Evolutionary conservation across 2,329 filamentous ascomycete genomes (phyloP).

Genomic region (Calcarisporium arbuscula): DNA sequence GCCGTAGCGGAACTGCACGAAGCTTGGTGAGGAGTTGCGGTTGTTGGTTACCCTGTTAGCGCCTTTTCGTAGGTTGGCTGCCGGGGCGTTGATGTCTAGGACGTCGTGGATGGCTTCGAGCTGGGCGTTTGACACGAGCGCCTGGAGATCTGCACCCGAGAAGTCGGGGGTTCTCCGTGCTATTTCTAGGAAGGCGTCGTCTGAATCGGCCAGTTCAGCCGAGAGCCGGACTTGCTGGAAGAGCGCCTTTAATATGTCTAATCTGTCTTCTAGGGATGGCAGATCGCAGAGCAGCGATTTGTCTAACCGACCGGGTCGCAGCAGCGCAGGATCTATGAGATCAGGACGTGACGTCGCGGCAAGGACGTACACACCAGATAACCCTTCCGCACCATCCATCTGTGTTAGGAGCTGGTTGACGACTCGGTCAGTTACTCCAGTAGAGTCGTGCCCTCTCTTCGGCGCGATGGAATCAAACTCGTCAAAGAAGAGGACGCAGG

Average conservation of each 20-base stretch:
- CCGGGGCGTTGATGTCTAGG: conserved; percentile 53
- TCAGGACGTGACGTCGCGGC: conserved; percentile 92
- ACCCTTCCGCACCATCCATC: conserved; percentile 96
- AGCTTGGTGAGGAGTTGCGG: conserved; percentile 40
- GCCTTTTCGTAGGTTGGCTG: conserved; percentile 24
- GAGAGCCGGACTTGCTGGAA: conserved; percentile 72
- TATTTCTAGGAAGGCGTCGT: conserved; percentile 61
- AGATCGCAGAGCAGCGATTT: conserved; percentile 91
- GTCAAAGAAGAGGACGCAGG: conserved; percentile 96
- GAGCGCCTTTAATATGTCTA: conserved; percentile 85
- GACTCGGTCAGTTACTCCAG: conserved; percentile 95
- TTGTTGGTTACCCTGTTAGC: conserved; percentile 23
- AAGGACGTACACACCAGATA: conserved; percentile 92
- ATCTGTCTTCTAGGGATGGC: conserved; percentile 69
- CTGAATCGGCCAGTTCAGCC: conserved; percentile 53
- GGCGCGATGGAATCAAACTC: conserved; percentile 98
- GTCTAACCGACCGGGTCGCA: conserved; percentile 86
- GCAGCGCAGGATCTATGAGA: conserved; percentile 86
- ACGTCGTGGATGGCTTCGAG: conserved; percentile 95
- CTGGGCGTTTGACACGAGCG: conserved; percentile 91
- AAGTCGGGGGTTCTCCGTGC: conserved; percentile 80
- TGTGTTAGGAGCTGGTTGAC: conserved; percentile 97
- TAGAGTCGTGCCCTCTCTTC: conserved; percentile 93
- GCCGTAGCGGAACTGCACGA: conserved; percentile 82
- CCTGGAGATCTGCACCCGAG: conserved; percentile 90